Evolutionary conservation across 2,329 filamentous ascomycete genomes (phyloP).

Genomic region (Fusarium mexicanum): DNA sequence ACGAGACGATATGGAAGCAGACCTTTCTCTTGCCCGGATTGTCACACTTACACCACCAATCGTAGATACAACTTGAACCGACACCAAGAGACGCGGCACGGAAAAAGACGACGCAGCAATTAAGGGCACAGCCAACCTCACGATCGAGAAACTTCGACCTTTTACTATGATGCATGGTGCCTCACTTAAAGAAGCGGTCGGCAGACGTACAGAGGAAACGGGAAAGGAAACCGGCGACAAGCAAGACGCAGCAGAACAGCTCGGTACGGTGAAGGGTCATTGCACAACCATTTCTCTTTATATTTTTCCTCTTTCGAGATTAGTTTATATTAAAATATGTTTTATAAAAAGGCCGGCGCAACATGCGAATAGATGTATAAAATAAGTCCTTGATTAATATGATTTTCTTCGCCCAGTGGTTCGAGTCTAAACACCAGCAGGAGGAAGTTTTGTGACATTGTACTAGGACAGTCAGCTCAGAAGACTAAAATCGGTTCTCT

Average conservation of each 20-base stretch:
- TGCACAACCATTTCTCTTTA: no score
- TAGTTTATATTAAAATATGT: neutral
- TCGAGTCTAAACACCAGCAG: no score
- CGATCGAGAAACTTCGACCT: accelerated
- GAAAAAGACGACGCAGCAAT: accelerated
- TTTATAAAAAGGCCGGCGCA: neutral
- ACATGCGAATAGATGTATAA: no score
- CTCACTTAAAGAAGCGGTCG: neutral
- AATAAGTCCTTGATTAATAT: no score
- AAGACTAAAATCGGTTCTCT: no score
- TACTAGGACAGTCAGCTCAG: no score
- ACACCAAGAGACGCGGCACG: neutral
- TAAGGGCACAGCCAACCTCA: neutral
- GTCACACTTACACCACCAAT: neutral
- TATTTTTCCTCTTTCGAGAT: neutral
- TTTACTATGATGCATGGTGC: neutral
- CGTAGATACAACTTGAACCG: neutral
- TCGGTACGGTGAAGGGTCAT: neutral
- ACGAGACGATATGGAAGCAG: accelerated
- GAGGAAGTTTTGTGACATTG: no score
- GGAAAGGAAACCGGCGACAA: neutral
- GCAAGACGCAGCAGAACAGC: neutral
- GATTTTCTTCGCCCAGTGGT: no score
- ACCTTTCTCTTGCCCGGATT: neutral
- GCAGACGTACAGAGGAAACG: neutral